Conservation (phyloP, 805 yeast species). For the Candida caryicola region DNA sequence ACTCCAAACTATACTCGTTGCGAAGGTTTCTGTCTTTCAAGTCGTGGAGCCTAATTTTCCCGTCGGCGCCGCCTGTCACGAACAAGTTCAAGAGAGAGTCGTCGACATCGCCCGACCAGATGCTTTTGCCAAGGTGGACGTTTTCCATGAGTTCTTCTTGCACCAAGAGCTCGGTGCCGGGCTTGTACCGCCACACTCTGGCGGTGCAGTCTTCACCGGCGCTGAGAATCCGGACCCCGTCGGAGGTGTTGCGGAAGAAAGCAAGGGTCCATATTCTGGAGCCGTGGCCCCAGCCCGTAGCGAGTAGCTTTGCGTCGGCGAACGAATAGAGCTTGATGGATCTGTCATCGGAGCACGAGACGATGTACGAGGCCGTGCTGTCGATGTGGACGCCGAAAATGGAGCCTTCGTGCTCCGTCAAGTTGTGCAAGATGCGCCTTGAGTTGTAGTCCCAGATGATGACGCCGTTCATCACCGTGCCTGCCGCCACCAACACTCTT, state of each 20-base stretch:
- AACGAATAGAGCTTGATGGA: constrained; percentile 77
- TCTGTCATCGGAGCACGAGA: constrained; percentile 92
- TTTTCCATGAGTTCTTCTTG: constrained; percentile 51
- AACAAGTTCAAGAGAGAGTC: constrained; percentile 43
- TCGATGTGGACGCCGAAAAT: constrained; percentile 78
- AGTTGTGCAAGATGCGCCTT: constrained; percentile 45
- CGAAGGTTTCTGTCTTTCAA: constrained; percentile 23
- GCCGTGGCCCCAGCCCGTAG: constrained; percentile 95
- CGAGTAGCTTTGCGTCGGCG: constrained; percentile 52
- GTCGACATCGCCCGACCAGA: constrained; percentile 74
- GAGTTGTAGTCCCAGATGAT: constrained; percentile 65
- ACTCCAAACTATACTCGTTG: constrained; percentile 25
- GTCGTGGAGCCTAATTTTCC: constrained; percentile 67
- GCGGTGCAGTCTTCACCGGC: constrained; percentile 85
- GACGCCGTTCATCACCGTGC: constrained; percentile 90
- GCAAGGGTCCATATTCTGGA: constrained; percentile 77
- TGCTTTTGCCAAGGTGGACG: constrained; percentile 79
- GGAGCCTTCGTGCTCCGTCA: constrained; percentile 85
- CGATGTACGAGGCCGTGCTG: constrained; percentile 49
- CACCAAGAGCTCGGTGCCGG: constrained; percentile 26
- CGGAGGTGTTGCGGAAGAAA: constrained; percentile 17
- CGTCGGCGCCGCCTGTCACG: constrained; percentile 94
- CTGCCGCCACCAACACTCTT: constrained; percentile 67
- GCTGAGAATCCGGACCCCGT: constrained; percentile 47
- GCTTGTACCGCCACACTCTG: constrained; percentile 63